These are phyloP conservation scores for Dalbergia cochinchinensis DNA, from an alignment of 306 rosid species.

Conservation along the genomic window DNA sequence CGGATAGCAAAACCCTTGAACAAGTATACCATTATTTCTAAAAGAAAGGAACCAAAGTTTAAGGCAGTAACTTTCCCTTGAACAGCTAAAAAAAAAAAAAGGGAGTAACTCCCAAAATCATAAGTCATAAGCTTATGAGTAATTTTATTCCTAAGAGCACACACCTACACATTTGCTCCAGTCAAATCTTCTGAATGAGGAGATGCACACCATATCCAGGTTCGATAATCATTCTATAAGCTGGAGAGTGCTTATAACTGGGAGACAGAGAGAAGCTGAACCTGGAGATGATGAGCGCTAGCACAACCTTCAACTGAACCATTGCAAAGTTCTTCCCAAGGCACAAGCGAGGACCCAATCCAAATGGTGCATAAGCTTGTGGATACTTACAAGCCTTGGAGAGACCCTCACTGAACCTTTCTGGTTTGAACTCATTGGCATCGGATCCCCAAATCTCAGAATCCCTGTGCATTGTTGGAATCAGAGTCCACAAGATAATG, in stretches of 20 bases:
- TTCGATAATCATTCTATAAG: constrained; percentile 81
- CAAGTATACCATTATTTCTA: too few species aligned
- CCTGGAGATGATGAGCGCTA: constrained; percentile 56
- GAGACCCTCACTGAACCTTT: constrained; percentile 81
- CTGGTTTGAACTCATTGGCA: constrained; percentile 82
- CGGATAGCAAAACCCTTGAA: too few species aligned
- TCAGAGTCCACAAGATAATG: constrained; percentile 79
- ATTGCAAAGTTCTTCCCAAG: constrained; percentile 87
- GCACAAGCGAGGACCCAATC: constrained; percentile 80
- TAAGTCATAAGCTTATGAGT: background rate
- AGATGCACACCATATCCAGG: constrained; percentile 77
- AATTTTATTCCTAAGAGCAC: background rate
- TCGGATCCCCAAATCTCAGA: constrained; percentile 86
- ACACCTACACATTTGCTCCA: background rate
- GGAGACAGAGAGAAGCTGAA: constrained; percentile 78
- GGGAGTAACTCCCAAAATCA: constrained; percentile 2
- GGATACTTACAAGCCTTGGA: constrained; percentile 78
- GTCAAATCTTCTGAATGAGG: constrained; percentile 54
- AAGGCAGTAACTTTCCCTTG: too few species aligned
- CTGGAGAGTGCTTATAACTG: constrained; percentile 74
- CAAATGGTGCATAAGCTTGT: constrained; percentile 81
- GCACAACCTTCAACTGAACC: constrained; percentile 73
- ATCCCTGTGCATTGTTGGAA: constrained; percentile 82
- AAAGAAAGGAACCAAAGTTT: too few species aligned
- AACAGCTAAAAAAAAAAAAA: background rate